These are phyloP conservation scores for Breynia disticha DNA, from an alignment of 441 rosid genomes.

Conservation along the genomic window DNA sequence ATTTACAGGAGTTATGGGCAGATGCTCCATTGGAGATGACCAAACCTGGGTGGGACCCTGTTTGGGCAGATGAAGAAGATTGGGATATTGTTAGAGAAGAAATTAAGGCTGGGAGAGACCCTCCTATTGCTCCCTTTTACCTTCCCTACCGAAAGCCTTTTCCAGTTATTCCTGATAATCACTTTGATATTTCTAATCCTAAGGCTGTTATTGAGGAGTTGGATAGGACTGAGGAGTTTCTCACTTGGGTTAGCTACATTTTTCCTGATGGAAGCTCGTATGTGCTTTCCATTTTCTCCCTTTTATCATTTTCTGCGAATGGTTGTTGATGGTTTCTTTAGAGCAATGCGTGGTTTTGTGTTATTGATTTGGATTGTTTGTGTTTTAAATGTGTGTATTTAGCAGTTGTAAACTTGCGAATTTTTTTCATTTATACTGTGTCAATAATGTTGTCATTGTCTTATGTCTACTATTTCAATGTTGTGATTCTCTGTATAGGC, in stretches of 20 bases:
- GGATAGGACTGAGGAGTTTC: conserved; percentile 85
- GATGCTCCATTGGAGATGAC: conserved; percentile 48
- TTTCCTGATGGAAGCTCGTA: conserved; percentile 84
- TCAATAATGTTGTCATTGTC: too few species aligned
- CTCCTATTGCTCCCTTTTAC: conserved; percentile 71
- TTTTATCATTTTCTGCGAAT: background rate
- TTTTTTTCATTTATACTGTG: too few species aligned
- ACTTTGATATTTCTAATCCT: conserved; percentile 44
- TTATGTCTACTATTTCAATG: too few species aligned
- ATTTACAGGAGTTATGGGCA: conserved; percentile 72
- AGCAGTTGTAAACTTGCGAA: too few species aligned
- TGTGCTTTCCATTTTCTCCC: conserved; percentile 9
- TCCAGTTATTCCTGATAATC: conserved; percentile 60
- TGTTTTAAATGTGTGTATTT: too few species aligned
- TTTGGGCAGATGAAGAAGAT: conserved; percentile 61
- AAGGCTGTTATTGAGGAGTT: conserved; percentile 72
- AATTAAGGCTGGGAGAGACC: conserved; percentile 44
- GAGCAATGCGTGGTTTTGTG: too few species aligned
- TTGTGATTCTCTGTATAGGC: too few species aligned
- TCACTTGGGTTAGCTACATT: conserved; percentile 87
- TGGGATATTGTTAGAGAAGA: conserved; percentile 48
- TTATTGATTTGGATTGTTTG: too few species aligned
- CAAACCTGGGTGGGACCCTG: conserved; percentile 87
- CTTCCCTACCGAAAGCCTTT: conserved; percentile 72
- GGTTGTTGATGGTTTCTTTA: too few species aligned